Conservation (phyloP, 2,329 filamentous ascomycete species). For the Albifimbria verrucaria region DNA sequence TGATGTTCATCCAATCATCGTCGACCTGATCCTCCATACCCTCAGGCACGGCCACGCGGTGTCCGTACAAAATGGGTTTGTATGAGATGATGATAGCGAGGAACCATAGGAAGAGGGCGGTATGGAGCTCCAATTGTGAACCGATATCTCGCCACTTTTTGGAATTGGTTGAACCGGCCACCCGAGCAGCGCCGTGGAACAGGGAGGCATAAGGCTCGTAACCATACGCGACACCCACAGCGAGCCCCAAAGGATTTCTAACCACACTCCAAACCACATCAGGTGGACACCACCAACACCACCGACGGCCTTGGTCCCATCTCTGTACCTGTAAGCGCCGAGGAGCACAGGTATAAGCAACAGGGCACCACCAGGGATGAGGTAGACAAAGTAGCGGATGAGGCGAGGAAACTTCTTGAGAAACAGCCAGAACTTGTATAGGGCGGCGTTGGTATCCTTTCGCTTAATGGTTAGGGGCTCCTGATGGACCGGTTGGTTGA, state of each 20-base stretch:
- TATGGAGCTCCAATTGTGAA: slow-evolving; percentile 78
- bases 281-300: slow-evolving; percentile 72
- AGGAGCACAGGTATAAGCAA: slow-evolving; percentile 45
- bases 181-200: slow-evolving; percentile 56
- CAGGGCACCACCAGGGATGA: slow-evolving; percentile 41
- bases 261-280: slow-evolving; percentile 93
- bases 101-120: slow-evolving; percentile 89
- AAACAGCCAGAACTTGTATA: slow-evolving; percentile 40
- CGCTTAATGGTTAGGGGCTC: slow-evolving; percentile 24
- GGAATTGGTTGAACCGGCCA: slow-evolving; percentile 76
- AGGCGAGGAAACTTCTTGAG: slow-evolving; percentile 48
- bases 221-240: slow-evolving; percentile 71
- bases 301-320: slow-evolving; percentile 45
- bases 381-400: slow-evolving; percentile 46
- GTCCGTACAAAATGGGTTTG: slow-evolving; percentile 70
- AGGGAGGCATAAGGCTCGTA: slow-evolving; percentile 46
- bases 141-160: slow-evolving; percentile 95
- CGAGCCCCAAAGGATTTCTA: slow-evolving; percentile 89
- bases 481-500: slow-evolving; percentile 32
- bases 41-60: slow-evolving; percentile 36
- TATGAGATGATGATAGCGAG: slow-evolving; percentile 84
- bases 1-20: slow-evolving; percentile 67
- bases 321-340: slow-evolving; percentile 35
- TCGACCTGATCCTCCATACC: slow-evolving; percentile 40
- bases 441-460: slow-evolving; percentile 27